phyloP scores from a whole-genome alignment of 2,329 filamentous ascomycete genomes.

The Colletotrichum orbiculare region DNA sequence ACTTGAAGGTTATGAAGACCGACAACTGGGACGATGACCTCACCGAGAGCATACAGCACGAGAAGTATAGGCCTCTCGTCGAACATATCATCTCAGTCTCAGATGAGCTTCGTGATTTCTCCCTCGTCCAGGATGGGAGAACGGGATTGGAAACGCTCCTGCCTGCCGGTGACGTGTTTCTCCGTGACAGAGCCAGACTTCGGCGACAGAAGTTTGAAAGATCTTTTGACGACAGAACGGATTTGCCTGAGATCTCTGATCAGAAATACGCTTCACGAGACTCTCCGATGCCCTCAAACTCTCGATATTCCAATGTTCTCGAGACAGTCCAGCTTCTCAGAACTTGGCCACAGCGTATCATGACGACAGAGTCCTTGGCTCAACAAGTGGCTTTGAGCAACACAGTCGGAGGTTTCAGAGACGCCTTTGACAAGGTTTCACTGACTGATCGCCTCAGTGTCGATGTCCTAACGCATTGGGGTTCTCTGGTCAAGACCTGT shows the following conservation, averaged over 20 bases:
- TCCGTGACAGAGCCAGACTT: slow-evolving; percentile 38
- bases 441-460: slow-evolving; percentile 53
- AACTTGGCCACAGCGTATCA: slow-evolving; percentile 36
- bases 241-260: not conserved
- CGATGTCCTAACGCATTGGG: slow-evolving; percentile 54
- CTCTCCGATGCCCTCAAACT: slow-evolving; percentile 24
- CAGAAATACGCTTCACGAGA: slow-evolving; percentile 38
- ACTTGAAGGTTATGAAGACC: slow-evolving; percentile 47
- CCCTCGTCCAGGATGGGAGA: not conserved
- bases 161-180: slow-evolving; percentile 37
- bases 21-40: slow-evolving; percentile 46
- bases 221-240: slow-evolving; percentile 40
- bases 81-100: slow-evolving; percentile 46
- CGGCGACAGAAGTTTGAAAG: slow-evolving; percentile 29
- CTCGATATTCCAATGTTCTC: slow-evolving; percentile 35
- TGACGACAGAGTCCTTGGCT: slow-evolving; percentile 33
- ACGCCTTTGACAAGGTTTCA: slow-evolving; percentile 42
- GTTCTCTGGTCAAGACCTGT: slow-evolving; percentile 52
- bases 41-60: slow-evolving; percentile 51
- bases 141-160: slow-evolving; percentile 29
- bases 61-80: slow-evolving; percentile 46
- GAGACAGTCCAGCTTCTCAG: slow-evolving; percentile 37
- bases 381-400: slow-evolving; percentile 26
- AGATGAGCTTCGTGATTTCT: slow-evolving; percentile 41
- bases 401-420: slow-evolving; percentile 52